phyloP scores from a whole-genome alignment of 1,284 basidiomycete species.

The Crucibulum cyathiforme region DNA sequence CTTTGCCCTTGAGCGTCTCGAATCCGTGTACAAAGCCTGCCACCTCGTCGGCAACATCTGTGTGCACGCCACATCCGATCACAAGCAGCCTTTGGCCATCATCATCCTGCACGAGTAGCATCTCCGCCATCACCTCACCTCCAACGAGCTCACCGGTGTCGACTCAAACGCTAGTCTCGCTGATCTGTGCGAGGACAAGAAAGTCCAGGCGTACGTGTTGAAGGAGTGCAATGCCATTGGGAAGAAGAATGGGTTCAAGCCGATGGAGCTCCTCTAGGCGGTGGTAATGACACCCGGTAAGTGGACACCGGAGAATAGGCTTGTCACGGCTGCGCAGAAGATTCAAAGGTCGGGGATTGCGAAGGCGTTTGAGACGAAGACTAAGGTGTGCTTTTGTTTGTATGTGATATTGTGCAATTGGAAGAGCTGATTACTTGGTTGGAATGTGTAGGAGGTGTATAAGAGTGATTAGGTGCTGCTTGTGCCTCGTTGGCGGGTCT shows the following conservation, averaged over 20 bases:
- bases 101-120: constrained; percentile 85
- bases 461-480: no score
- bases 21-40: constrained; percentile 91
- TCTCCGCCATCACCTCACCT: constrained; percentile 60
- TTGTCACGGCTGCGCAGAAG: constrained; percentile 93
- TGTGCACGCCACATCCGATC: constrained; percentile 83
- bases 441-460: no score
- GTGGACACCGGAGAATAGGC: constrained; percentile 90
- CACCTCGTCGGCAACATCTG: constrained; percentile 86
- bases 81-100: constrained; percentile 88
- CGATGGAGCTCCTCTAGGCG: constrained; percentile 80
- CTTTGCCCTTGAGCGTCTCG: constrained; percentile 91
- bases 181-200: constrained; percentile 67
- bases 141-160: constrained; percentile 11
- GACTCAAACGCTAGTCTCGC: constrained; percentile 45
- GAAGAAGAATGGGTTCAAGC: constrained; percentile 88
- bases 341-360: constrained; percentile 81
- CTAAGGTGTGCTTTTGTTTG: constrained; percentile 57
- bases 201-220: constrained; percentile 71
- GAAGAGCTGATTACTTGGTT: no score
- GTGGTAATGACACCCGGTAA: constrained; percentile 85
- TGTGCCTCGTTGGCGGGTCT: no score
- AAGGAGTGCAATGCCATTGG: constrained; percentile 83
- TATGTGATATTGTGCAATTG: no score
- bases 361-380: constrained; percentile 70